Evolutionary conservation across 768 basidiomycete species (phyloP), one percentile per base, ranked within the genome.

Genomic region (Dentipellis sp.): DNA sequence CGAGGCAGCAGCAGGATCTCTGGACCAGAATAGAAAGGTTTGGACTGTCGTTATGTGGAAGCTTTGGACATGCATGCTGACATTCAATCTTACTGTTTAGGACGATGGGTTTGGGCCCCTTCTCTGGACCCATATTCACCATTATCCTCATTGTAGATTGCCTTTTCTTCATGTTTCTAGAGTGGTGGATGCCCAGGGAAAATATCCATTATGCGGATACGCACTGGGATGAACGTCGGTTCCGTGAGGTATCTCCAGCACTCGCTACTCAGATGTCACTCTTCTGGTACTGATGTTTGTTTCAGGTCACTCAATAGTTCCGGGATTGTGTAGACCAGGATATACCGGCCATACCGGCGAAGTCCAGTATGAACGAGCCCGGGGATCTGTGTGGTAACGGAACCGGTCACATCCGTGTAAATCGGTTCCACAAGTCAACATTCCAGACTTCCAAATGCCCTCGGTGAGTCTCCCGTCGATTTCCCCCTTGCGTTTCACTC

Each of bases 141-240:
- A 82, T 86, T 60, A 97, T 98, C 40, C 72, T 97, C 42, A 75
- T 94, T 29, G 90, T 98, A 1, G 87, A 94, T 63, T 92, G 91
- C 65, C 68, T 95, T 8, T 95, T 97, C 69, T 93, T 91, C 67
- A 64, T 83, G 61, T 73, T 91, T 50, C 74, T 99, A 3, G 92
- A 97, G 63, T 89, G 82, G 84, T 84, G 83, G 75, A 78, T 83
- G 66, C 95, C 95, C 0, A 73, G 85, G 48, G 81, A 86, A 19
- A 75, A 83, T 55, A 71, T 97, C 53, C 90, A 95, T 67, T 83
- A 80, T 60, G 93, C 91, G 0, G 71, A 76, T 23, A 73, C 73
- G 54, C 74, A 82, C 53, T 91, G 89, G 88, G 73, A 84, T 29
- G 65, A 67, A 2, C 58, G 66, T 1, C 56, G 58, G 8, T 75